Evolutionary conservation across 768 basidiomycete species (phyloP), one percentile per base, ranked within the genome.

Genomic region (Leccinum uliginosum): DNA sequence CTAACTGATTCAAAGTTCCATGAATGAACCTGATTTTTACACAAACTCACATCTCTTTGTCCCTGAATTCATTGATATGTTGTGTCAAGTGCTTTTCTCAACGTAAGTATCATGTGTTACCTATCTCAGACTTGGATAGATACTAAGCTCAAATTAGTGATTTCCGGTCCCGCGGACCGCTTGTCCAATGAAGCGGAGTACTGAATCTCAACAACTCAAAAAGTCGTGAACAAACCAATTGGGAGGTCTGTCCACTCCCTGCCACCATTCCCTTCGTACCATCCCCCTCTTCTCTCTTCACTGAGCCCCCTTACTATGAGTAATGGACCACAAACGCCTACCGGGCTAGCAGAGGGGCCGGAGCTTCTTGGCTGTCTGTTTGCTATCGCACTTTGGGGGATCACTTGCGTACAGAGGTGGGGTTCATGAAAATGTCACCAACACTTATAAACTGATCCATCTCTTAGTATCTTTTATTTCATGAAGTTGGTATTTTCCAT

Each of bases 331-430:
- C 6, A 8, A 10, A 3, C 50, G 32, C 24, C 50, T 24, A 17
- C 65, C 14, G 15, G 19, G 11, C 21, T 21, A 6, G 15, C 62
- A 24, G 57, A 55, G 29, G 64, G 64, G 44, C 44, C 64, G 3
- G 58, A 61, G 15, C 64, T 65, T 15, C 29, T 65, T 46, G 58
- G 53, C 3, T 50, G 57, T 40, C 15, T 65, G 10, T 52, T 64
- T 46, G 49, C 65, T 23, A 62, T 66, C 34, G 64, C 58, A 21
- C 65, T 65, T 11, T 65, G 65, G 65, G 65, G 65, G 7, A 58
- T 66, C 46, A 67, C 64, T 38, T 65, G 64, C 46, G 54, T 57
- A 6, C 64, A 65, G 32, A 57, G 65, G 65, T 65, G 38, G 26
- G 61, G 58, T 56, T 38, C 46, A 43, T 56, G 7, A 40, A 21